These are phyloP conservation scores for Clarireedia homoeocarpa DNA, from an alignment of 2,329 filamentous ascomycete species.

Conservation along the genomic window DNA sequence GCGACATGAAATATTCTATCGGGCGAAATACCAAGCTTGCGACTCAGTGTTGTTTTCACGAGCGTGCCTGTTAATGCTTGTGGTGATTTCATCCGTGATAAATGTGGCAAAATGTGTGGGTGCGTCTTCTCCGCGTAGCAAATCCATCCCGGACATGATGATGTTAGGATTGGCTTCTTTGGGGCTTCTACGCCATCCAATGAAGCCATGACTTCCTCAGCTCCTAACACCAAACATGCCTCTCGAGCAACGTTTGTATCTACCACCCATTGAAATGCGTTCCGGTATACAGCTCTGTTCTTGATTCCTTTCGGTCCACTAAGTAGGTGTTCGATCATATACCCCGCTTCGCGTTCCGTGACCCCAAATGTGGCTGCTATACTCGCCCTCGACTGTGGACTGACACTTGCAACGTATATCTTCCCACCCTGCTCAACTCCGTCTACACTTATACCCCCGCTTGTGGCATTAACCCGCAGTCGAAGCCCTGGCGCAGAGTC, in stretches of 20 bases:
- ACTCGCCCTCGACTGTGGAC: conserved; percentile 83
- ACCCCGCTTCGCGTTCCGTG: conserved; percentile 63
- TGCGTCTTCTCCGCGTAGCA: conserved; percentile 99
- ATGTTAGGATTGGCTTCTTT: conserved; percentile 64
- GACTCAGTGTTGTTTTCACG: conserved; percentile 77
- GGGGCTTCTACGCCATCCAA: conserved; percentile 19
- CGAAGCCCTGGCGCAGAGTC: conserved; percentile 52
- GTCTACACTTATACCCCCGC: conserved; percentile 35
- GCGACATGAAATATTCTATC: conserved; percentile 88
- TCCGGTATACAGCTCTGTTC: conserved; percentile 61
- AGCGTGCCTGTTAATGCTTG: conserved; percentile 88
- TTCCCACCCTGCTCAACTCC: conserved; percentile 52
- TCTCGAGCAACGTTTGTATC: conserved; percentile 83
- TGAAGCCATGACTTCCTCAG: conserved; percentile 57
- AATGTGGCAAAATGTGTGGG: conserved; percentile 81
- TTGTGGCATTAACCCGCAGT: conserved; percentile 16
- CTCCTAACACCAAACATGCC: conserved; percentile 71
- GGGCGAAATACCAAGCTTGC: conserved; percentile 61
- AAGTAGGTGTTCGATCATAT: conserved; percentile 77
- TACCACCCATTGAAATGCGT: conserved; percentile 79
- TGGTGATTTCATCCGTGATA: conserved; percentile 87
- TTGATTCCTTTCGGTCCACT: conserved; percentile 61
- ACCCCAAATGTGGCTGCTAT: conserved; percentile 77
- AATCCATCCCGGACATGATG: conserved; percentile 94
- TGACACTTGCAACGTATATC: conserved; percentile 89